Conservation (phyloP, 1,139 yeast genomes). For the Protomyces arabidopsidicola region DNA sequence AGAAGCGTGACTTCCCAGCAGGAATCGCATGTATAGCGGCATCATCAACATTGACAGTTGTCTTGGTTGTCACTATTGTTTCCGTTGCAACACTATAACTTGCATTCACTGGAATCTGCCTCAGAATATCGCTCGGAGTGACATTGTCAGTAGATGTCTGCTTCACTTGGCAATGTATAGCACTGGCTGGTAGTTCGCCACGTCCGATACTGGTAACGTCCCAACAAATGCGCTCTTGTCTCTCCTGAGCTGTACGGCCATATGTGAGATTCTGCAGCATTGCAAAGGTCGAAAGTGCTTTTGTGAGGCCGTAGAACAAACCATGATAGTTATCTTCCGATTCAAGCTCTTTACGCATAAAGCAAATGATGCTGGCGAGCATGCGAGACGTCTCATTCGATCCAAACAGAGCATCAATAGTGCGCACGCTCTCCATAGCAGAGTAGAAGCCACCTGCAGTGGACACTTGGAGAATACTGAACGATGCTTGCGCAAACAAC, state of each 20-base stretch:
- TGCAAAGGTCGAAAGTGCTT: background rate
- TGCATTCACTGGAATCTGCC: background rate
- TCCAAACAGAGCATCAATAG: background rate
- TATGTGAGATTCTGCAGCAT: background rate
- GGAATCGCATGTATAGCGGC: background rate
- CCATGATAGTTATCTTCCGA: background rate
- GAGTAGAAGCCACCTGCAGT: background rate
- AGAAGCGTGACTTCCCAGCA: background rate
- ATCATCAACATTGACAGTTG: background rate
- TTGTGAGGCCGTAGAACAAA: background rate
- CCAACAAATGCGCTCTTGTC: background rate
- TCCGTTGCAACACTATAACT: background rate
- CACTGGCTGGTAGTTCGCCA: background rate
- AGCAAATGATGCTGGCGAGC: background rate
- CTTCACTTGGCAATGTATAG: background rate
- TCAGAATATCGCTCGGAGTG: background rate
- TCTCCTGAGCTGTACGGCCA: background rate
- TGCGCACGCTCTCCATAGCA: background rate
- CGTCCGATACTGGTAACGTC: background rate
- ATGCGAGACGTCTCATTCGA: background rate
- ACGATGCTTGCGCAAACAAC: background rate
- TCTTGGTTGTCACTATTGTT: background rate
- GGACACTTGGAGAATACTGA: background rate
- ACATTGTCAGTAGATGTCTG: background rate
- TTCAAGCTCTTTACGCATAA: background rate